Percentiles rank a stretch among this genome's conserved stretches.
Evolutionary conservation across 768 basidiomycete genomes (phyloP).

Genomic region (Guyanaporus albipodus): DNA sequence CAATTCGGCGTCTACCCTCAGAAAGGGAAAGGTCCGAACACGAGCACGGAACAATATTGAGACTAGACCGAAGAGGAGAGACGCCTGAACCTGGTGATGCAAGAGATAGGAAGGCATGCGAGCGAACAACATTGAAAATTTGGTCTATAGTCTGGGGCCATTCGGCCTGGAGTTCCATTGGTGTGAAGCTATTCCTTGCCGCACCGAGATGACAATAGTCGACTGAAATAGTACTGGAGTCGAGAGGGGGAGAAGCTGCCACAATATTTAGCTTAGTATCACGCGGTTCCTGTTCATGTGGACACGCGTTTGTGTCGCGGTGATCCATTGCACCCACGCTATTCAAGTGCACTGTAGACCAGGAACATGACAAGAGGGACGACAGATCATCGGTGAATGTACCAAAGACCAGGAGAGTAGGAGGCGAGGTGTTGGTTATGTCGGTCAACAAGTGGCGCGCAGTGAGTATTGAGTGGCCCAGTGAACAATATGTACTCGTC

Average conservation of each 20-base stretch:
- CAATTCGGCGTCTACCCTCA: constrained; percentile 16
- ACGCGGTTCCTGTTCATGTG: constrained; percentile 3
- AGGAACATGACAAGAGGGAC: constrained; percentile 8
- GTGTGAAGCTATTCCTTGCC: not conserved
- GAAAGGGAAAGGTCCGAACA: constrained; percentile 10
- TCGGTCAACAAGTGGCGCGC: constrained; percentile 5
- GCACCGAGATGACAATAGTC: not conserved
- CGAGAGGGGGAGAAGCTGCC: constrained; percentile 9
- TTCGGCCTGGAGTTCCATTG: constrained; percentile 6
- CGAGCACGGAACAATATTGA: not conserved
- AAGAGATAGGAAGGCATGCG: constrained; percentile 3
- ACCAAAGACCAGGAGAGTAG: not conserved
- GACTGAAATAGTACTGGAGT: not conserved
- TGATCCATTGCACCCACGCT: constrained; percentile 17
- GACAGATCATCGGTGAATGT: constrained; percentile 1
- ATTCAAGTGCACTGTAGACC: constrained; percentile 7
- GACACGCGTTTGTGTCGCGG: constrained; percentile 30
- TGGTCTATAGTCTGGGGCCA: not conserved
- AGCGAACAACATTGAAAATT: not conserved
- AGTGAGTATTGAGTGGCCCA: constrained; percentile 6
- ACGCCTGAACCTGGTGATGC: constrained; percentile 2
- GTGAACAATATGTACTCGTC: constrained; percentile 3
- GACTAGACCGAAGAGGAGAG: not conserved
- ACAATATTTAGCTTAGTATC: constrained; percentile 10
- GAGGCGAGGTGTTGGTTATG: constrained; percentile 5